Base-by-base conservation (phyloP, 805 yeast species). In the Torulaspora maleeae region DNA sequence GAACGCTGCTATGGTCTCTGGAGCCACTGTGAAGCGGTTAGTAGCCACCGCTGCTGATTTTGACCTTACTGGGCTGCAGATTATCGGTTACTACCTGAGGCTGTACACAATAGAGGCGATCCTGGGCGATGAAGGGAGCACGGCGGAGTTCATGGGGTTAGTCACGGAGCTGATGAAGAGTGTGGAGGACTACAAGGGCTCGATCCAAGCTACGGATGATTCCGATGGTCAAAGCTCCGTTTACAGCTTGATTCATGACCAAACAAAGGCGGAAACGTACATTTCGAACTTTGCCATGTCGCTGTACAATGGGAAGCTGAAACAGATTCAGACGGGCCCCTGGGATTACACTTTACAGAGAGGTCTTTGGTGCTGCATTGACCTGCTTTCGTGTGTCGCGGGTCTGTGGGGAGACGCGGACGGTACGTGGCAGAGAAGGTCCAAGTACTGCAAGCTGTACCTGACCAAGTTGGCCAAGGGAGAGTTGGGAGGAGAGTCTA, bases 41-140 rank as follows among this genome's bases (percentile, higher is more conserved):
- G 36, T 54, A 4, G 36, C 47, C 12, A 60, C 60, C 1, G 56
- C 63, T 11, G 41, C 38, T 3, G 64, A 61, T 39, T 55, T 61
- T 36, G 61, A 56, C 37, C 45, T 36, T 11, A 53, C 53, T 20
- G 62, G 61, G 4, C 28, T 60, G 33, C 52, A 46, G 5, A 54
- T 63, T 5, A 49, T 64, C 7, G 52, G 64, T n/a, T 64, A 66
- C 39, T 64, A 66, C 43, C 35, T 63, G 33, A 61, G 71, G 50
- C 60, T 83, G 40, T 82, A 83, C 58, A 86, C 89, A 0, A 82
- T 86, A 2, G 91, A 90, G 62, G 71, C 78, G 55, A 80, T 91
- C 3, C 67, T 91, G 16, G 72, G 72, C 29, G 64, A 75, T 35
- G 76, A 79, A 16, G 96, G 89, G 57, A 67, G 76, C 17, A 54